phyloP scores from a whole-genome alignment of 768 basidiomycete species.

The Auriscalpium orientale region DNA sequence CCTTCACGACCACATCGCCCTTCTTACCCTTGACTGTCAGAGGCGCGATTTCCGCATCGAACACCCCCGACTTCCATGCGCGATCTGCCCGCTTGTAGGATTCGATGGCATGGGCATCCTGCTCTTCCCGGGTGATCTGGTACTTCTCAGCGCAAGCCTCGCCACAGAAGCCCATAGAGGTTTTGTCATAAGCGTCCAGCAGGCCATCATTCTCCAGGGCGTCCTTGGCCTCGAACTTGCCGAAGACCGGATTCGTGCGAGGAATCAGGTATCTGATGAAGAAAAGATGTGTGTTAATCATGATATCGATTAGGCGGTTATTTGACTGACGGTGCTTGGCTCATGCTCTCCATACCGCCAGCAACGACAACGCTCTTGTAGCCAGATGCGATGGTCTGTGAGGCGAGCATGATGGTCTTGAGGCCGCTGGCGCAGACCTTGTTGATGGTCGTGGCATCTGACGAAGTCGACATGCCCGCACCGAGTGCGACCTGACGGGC shows the following conservation, averaged over 20 bases:
- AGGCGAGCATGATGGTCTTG: slow-evolving; percentile 91
- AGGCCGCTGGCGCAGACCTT: slow-evolving; percentile 98
- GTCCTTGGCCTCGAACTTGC: slow-evolving; percentile 83
- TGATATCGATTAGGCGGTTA: neutral
- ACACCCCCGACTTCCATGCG: slow-evolving; percentile 84
- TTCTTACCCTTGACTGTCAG: slow-evolving; percentile 92
- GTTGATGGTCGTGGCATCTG: slow-evolving; percentile 98
- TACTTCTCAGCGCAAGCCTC: slow-evolving; percentile 80
- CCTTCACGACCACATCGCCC: slow-evolving; percentile 79
- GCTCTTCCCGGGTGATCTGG: slow-evolving; percentile 76
- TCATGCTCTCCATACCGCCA: slow-evolving; percentile 99
- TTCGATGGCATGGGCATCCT: slow-evolving; percentile 88
- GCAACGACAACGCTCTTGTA: slow-evolving; percentile 83
- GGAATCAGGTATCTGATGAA: slow-evolving; percentile 66
- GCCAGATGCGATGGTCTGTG: slow-evolving; percentile 84
- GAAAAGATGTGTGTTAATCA: slow-evolving; percentile 3
- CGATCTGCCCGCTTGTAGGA: slow-evolving; percentile 91
- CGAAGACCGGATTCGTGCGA: slow-evolving; percentile 76
- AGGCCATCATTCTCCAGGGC: slow-evolving; percentile 90
- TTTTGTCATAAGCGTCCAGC: slow-evolving; percentile 96
- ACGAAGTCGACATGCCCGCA: slow-evolving; percentile 74
- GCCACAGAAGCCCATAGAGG: slow-evolving; percentile 97
- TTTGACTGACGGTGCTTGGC: slow-evolving; percentile 84
- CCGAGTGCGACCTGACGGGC: slow-evolving; percentile 93
- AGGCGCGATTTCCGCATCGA: slow-evolving; percentile 82